Evolutionary conservation across 2,329 filamentous ascomycete species (phyloP).

Genomic region (Fusarium tricinctum): DNA sequence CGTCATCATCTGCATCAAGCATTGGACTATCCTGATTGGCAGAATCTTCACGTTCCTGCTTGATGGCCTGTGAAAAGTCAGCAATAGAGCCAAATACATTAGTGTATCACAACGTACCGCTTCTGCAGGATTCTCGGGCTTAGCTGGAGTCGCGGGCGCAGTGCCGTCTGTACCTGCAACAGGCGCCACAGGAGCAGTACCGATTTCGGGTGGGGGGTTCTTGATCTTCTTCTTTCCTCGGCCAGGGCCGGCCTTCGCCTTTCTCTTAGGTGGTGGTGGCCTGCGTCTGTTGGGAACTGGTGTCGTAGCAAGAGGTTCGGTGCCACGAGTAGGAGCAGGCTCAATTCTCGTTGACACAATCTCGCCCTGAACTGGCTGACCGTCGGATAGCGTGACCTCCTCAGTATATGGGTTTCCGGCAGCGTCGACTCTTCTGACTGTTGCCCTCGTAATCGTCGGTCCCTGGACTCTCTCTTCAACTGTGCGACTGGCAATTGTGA

Average conservation of each 20-base stretch:
- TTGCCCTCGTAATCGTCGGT: slow-evolving; percentile 80
- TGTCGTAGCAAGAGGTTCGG: slow-evolving; percentile 65
- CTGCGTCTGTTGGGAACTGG: slow-evolving; percentile 68
- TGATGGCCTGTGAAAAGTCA: slow-evolving; percentile 55
- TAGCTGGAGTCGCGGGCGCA: slow-evolving; percentile 56
- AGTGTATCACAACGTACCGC: slow-evolving; percentile 43
- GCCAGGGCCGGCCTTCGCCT: slow-evolving; percentile 80
- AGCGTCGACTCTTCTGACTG: slow-evolving; percentile 82
- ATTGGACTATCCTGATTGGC: slow-evolving; percentile 67
- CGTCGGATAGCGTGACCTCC: slow-evolving; percentile 84
- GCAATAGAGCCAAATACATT: slow-evolving; percentile 2
- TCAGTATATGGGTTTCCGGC: slow-evolving; percentile 87
- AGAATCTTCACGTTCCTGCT: slow-evolving; percentile 60
- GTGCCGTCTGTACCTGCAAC: slow-evolving; percentile 56
- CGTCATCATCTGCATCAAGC: slow-evolving; percentile 65
- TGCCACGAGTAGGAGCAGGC: slow-evolving; percentile 58
- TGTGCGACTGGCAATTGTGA: slow-evolving; percentile 69
- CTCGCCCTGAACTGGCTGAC: slow-evolving; percentile 84
- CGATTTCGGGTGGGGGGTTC: slow-evolving; percentile 57
- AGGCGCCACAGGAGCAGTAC: slow-evolving; percentile 53
- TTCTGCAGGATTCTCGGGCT: slow-evolving; percentile 56
- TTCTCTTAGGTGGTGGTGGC: slow-evolving; percentile 83
- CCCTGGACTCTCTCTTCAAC: slow-evolving; percentile 60
- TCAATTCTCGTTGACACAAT: slow-evolving; percentile 75
- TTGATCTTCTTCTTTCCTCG: slow-evolving; percentile 86